Conservation (phyloP, 1,139 yeast genomes). For the Arxiozyma slooffiae region DNA sequence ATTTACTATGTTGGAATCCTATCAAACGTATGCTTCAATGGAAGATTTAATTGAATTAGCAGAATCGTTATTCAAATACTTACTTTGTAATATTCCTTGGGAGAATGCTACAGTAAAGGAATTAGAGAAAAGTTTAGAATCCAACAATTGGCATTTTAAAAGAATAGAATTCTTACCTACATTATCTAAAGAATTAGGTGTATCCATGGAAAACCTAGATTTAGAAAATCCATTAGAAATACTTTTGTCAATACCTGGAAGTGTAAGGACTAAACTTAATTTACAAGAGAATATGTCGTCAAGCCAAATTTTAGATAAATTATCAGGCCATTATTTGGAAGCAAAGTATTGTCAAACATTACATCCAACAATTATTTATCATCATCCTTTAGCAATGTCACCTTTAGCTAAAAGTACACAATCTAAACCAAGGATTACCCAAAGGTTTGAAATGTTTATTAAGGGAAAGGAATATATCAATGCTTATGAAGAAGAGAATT, state of each 20-base stretch:
- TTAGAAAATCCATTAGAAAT: slow-evolving; percentile 32
- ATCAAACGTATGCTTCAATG: slow-evolving; percentile 90
- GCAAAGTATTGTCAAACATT: slow-evolving; percentile 37
- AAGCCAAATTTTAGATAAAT: slow-evolving; percentile 49
- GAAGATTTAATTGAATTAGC: slow-evolving; percentile 68
- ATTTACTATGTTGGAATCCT: slow-evolving; percentile 95
- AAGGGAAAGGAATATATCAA: slow-evolving; percentile 75
- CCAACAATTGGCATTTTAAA: slow-evolving; percentile 22
- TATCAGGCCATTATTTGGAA: slow-evolving; percentile 57
- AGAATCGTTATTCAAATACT: slow-evolving; percentile 42
- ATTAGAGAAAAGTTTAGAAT: slow-evolving; percentile 35
- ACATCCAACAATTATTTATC: slow-evolving; percentile 62
- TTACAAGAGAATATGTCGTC: slow-evolving; percentile 31
- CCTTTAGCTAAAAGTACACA: slow-evolving; percentile 61
- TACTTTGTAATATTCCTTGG: slow-evolving; percentile 24
- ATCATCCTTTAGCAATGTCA: slow-evolving; percentile 78
- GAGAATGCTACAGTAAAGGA: slow-evolving; percentile 28
- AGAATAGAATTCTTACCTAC: slow-evolving; percentile 54
- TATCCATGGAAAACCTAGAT: not conserved
- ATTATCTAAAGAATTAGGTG: slow-evolving; percentile 37
- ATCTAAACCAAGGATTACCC: slow-evolving; percentile 11
- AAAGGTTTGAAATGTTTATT: slow-evolving; percentile 76
- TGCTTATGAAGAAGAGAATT: slow-evolving; percentile 94
- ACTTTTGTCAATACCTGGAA: slow-evolving; percentile 12
- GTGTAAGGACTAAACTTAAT: not conserved